These are phyloP conservation scores for Cochlearia excelsa DNA, from an alignment of 345 rosid species.

Conservation along the genomic window DNA sequence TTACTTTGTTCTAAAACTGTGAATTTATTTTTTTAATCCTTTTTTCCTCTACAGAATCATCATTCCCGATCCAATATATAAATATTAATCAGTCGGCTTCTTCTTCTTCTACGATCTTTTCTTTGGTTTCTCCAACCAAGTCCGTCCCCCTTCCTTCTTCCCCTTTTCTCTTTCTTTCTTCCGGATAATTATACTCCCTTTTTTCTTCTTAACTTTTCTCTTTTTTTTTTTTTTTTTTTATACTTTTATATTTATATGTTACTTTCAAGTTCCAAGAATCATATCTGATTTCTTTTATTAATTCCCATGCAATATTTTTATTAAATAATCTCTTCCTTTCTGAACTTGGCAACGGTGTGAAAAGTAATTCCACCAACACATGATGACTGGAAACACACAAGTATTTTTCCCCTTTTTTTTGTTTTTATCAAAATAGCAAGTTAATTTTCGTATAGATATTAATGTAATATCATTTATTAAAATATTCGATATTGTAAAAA, in stretches of 20 bases:
- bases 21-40: neutral
- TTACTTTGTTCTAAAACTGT: constrained; percentile 26
- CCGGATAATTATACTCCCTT: constrained; percentile 25
- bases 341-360: neutral
- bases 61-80: too few relatives aligned
- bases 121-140: constrained; percentile 31
- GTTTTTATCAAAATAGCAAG: too few relatives aligned
- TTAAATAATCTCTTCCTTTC: neutral
- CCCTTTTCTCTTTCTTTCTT: constrained; percentile 22
- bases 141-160: constrained; percentile 17
- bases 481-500: too few relatives aligned
- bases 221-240: constrained; percentile 9
- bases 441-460: too few relatives aligned
- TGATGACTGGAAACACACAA: neutral
- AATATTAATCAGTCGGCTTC: constrained; percentile 19
- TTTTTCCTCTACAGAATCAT: constrained; percentile 18
- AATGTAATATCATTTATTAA: constrained; percentile 3
- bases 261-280: constrained; percentile 26
- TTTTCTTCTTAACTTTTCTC: constrained; percentile 21
- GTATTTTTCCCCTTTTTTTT: too few relatives aligned
- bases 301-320: constrained; percentile 28
- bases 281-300: constrained; percentile 20
- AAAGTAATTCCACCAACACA: neutral
- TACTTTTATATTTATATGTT: neutral
- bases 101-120: neutral